These are phyloP conservation scores for Pseudisothecium myosuroides DNA, from an alignment of 225 moss, liverwort and hornwort genomes.

Conservation along the genomic window DNA sequence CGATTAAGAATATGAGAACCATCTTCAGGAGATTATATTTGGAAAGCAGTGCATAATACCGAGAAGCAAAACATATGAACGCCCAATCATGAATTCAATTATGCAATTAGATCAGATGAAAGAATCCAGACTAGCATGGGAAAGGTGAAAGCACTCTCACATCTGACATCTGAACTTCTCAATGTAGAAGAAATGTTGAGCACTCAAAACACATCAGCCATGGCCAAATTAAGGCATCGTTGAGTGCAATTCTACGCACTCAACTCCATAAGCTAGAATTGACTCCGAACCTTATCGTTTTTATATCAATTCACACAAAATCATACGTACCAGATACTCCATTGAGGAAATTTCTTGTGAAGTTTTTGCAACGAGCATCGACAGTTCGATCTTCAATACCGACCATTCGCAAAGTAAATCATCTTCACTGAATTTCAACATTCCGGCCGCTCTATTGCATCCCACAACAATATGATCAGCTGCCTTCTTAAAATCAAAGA, in stretches of 20 bases:
- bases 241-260: background rate
- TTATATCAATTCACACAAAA: background rate
- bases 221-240: too few species aligned
- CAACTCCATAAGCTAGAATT: background rate
- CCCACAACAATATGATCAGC: background rate
- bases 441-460: background rate
- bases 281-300: too few species aligned
- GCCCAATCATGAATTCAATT: background rate
- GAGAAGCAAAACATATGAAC: background rate
- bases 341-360: too few species aligned
- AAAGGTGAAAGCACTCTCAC: background rate
- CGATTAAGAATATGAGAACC: background rate
- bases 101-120: background rate
- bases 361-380: background rate
- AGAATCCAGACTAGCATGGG: background rate
- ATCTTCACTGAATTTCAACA: background rate
- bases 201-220: too few species aligned
- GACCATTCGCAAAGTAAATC: background rate
- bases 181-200: background rate
- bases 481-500: background rate
- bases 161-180: background rate
- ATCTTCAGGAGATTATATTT: background rate
- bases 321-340: background rate
- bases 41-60: background rate
- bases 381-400: background rate